Evolutionary conservation across 164 flowering plant species (phyloP), one percentile per base, ranked within the genome.

Genomic region (Saururus chinensis): DNA sequence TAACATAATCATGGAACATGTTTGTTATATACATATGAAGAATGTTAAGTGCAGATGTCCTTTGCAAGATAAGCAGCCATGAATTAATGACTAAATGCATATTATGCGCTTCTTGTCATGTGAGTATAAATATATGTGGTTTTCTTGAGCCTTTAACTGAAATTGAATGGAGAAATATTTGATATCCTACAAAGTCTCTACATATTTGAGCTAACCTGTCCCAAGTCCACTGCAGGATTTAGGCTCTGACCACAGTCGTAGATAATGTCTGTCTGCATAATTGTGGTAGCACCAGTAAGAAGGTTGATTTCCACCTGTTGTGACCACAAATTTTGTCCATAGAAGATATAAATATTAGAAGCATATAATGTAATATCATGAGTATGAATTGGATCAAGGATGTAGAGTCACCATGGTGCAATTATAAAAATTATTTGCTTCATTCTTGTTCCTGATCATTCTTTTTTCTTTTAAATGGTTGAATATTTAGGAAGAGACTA

Each of bases 221-320:
- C 96, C 64, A 92, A 66, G 77, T 89, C 96, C 30, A 89, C 84
- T 13, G 96, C 96, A 57, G 96, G 98, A 72, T 92, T 92, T 68
- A 92, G 79, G 79, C 98, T 92, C 75, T 83, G 83, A 40, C 98
- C 92, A 65, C 96, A 85, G 62, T 92, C 96, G 71, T 92, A 92
- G 20, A 80, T 71, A 51, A 92, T 88, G 75, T 89, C 98, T 8
- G 87, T 49, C 54, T 60, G 84, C 80, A 88, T 57, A 52, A 85
- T 79, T 40, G 74, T 80, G 30, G 92, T 87, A 70, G 84, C 85
- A 61, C 98, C 98, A 0, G 95, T 88, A 49, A 92, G 86, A 72
- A 89, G 75, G 75, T 89, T 73, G 8, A 89, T 69, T 77, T 88
- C 98, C 66, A 92, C 98, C 98, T 88, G 80, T 21, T 17, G 55